These are phyloP conservation scores for Takashimella koratensis DNA, from an alignment of 1,284 basidiomycete genomes.

Conservation along the genomic window DNA sequence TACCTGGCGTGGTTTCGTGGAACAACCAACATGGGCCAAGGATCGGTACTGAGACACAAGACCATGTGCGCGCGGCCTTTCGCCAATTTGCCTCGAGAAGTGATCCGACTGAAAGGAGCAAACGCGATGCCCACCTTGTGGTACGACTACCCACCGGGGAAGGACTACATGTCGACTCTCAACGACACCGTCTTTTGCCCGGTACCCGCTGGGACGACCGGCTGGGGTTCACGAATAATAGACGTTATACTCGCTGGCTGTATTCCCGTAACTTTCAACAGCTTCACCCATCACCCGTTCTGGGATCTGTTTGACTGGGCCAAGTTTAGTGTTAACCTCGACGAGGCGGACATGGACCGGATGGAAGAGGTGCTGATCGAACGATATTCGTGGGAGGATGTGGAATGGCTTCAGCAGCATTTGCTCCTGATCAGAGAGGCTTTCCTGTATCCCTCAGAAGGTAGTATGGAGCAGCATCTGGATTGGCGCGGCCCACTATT, in stretches of 20 bases:
- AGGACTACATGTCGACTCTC: slow-evolving; percentile 38
- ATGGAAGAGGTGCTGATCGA: slow-evolving; percentile 39
- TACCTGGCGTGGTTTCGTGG: too few species aligned
- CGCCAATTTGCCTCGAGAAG: too few species aligned
- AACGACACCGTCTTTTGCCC: slow-evolving; percentile 46
- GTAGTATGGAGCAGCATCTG: slow-evolving; percentile 16
- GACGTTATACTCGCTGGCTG: slow-evolving; percentile 49
- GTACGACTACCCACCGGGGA: slow-evolving; percentile 9
- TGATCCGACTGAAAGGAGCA: slow-evolving; percentile 4
- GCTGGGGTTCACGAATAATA: slow-evolving; percentile 41
- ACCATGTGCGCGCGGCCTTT: slow-evolving; percentile 17
- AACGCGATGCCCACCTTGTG: slow-evolving; percentile 23
- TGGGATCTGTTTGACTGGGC: slow-evolving; percentile 47
- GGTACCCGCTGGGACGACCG: slow-evolving; percentile 39
- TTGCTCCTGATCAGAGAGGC: slow-evolving; percentile 47
- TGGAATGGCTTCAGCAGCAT: slow-evolving; percentile 39
- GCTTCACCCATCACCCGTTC: slow-evolving; percentile 42
- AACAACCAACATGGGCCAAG: too few species aligned
- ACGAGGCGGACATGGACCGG: slow-evolving; percentile 35
- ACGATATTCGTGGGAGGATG: slow-evolving; percentile 29
- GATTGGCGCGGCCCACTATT: slow-evolving; percentile 30
- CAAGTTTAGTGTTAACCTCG: slow-evolving; percentile 40
- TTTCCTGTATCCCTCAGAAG: slow-evolving; percentile 42
- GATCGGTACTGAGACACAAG: slow-evolving; percentile 21
- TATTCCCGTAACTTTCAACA: slow-evolving; percentile 47